Base-by-base conservation (phyloP, 495 filamentous ascomycete genomes). In the Tirmania nivea region DNA sequence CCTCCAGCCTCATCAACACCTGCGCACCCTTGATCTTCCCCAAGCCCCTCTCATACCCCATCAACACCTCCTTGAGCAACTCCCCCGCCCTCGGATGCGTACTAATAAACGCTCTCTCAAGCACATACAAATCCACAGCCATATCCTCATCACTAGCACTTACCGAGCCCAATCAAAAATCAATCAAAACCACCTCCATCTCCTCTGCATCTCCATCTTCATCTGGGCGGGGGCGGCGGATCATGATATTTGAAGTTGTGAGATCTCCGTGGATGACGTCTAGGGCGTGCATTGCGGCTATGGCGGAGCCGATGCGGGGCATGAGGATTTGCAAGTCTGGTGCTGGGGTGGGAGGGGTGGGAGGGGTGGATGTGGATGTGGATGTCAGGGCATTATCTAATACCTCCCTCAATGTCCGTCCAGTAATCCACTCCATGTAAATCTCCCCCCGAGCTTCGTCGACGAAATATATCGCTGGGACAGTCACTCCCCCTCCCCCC, bases 221-320 rank as follows among this genome's bases (percentile, higher is more conserved):
- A 25, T 25, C 25, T 25, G 25, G 25, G 25, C 25, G 25, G 25
- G 25, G 25, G 35, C 71, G 70, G 53, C 80, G 65, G 49, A 99
- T 66, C 78, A 99, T 95, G 67, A 99, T 70, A 69, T 97, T 97
- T 69, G 88, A 95, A 54, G 89, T 97, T 55, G 92, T 97, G 70
- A 97, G 69, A 69, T 97, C 90, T 48, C 90, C 90, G 71, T 97
- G 90, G 50, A 92, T 77, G 47, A 95, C 78, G n/a, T 90, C 90
- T 17, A 75, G 73, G 51, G 70, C 73, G 70, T 97, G 90, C 69
- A 97, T 69, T 45, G 63, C 71, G n/a, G 86, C 90, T 17, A 96
- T 77, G 8, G 77, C 78, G 14, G 62, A 55, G 0, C 88, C 90
- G 55, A 95, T 78, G 64, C 74, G 72, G 53, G 69, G 69, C 77